Percentiles rank a stretch among this genome's conserved stretches.
Conservation (phyloP, 1,284 basidiomycete species). For the Ganoderma lingzhi region DNA sequence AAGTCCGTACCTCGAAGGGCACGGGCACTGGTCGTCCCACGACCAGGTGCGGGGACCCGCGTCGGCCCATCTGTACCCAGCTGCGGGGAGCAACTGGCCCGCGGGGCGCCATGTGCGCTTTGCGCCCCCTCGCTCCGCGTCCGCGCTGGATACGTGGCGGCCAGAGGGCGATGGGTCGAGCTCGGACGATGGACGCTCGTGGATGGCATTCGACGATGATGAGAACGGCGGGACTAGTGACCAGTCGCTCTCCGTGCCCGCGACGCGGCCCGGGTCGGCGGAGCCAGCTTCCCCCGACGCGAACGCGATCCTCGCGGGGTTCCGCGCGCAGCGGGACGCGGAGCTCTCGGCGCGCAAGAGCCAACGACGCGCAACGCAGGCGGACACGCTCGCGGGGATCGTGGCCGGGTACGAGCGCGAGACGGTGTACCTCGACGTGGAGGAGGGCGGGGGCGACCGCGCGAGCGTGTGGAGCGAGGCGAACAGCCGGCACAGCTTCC, state of each 20-base stretch:
- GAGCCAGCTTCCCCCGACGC: slow-evolving; percentile 31
- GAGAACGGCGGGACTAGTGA: slow-evolving; percentile 25
- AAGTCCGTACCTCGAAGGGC: slow-evolving; percentile 23
- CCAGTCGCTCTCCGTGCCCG: slow-evolving; percentile 21
- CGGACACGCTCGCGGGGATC: slow-evolving; percentile 30
- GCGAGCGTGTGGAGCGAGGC: slow-evolving; percentile 53
- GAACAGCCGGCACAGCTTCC: slow-evolving; percentile 58
- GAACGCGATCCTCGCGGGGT: slow-evolving; percentile 32
- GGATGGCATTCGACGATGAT: slow-evolving; percentile 35
- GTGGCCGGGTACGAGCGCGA: slow-evolving; percentile 30
- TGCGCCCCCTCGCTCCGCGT: slow-evolving; percentile 38
- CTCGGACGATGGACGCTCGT: slow-evolving; percentile 31
- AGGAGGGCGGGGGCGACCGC: slow-evolving; percentile 44
- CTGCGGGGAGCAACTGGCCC: slow-evolving; percentile 11
- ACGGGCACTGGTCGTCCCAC: slow-evolving; percentile 25
- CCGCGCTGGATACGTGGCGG: slow-evolving; percentile 31
- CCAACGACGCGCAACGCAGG: background rate
- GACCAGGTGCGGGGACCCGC: slow-evolving; percentile 12
- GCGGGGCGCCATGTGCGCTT: slow-evolving; percentile 24
- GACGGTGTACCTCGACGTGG: slow-evolving; percentile 34
- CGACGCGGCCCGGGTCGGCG: slow-evolving; percentile 25
- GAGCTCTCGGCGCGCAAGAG: slow-evolving; percentile 9
- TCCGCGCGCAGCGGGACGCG: slow-evolving; percentile 27
- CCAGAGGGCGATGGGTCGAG: slow-evolving; percentile 27
- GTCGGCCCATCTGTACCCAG: slow-evolving; percentile 11